phyloP scores from a whole-genome alignment of 2,329 filamentous ascomycete genomes.

The Tolypocladium album region DNA sequence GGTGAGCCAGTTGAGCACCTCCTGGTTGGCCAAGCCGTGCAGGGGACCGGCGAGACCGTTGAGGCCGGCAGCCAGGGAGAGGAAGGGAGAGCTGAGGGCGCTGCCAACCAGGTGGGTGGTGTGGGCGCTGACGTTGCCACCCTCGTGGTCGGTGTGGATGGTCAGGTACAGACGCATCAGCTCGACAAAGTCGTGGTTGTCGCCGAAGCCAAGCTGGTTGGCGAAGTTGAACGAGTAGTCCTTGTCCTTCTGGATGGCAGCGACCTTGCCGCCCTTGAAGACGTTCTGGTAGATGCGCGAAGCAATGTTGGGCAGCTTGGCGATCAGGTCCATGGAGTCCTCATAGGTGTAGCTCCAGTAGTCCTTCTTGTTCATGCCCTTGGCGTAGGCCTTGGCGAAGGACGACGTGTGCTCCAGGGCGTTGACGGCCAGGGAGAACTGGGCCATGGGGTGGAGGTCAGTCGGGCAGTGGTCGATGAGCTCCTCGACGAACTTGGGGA shows the following conservation, averaged over 20 bases:
- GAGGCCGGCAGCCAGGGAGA: slow-evolving; percentile 90
- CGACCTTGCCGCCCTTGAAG: slow-evolving; percentile 99
- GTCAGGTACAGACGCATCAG: slow-evolving; percentile 98
- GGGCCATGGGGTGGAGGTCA: slow-evolving; percentile 98
- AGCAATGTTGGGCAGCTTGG: slow-evolving; percentile 97
- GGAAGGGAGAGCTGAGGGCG: slow-evolving; percentile 93
- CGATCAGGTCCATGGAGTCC: slow-evolving; percentile 99
- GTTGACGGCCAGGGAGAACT: slow-evolving; percentile 95
- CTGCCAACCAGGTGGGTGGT: slow-evolving; percentile 96
- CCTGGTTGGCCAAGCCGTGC: slow-evolving; percentile 98
- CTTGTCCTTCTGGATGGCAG: slow-evolving; percentile 93
- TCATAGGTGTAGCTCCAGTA: slow-evolving; percentile 99
- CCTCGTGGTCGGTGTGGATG: slow-evolving; percentile 99
- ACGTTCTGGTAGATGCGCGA: slow-evolving; percentile 99
- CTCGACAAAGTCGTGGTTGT: slow-evolving; percentile 95
- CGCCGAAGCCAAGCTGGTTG: slow-evolving; percentile 95
- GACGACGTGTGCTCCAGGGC: slow-evolving; percentile 97
- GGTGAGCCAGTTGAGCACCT: slow-evolving; percentile 97
- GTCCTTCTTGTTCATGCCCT: slow-evolving; percentile 98
- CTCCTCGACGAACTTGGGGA: slow-evolving; percentile 98
- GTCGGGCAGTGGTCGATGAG: slow-evolving; percentile 99
- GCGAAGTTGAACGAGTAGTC: slow-evolving; percentile 99
- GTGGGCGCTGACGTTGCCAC: slow-evolving; percentile 97
- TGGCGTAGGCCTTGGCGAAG: slow-evolving; percentile 97
- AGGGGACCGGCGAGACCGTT: slow-evolving; percentile 97